phyloP scores from a whole-genome alignment of 2,329 filamentous ascomycete species.

The Stemphylium beticola region DNA sequence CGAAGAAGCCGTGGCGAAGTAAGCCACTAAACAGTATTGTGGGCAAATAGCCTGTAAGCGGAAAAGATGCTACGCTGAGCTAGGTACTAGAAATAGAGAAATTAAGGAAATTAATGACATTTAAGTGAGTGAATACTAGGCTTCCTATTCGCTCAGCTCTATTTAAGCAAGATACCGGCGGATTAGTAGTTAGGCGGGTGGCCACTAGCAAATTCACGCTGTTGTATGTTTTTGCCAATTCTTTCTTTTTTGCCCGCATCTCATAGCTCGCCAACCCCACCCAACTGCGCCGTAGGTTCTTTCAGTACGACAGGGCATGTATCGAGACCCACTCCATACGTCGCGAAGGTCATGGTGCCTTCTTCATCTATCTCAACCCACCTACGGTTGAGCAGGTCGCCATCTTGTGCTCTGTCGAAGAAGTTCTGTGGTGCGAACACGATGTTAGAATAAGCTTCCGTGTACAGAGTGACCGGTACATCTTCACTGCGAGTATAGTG shows the following conservation, averaged over 20 bases:
- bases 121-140: too few species aligned
- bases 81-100: too few species aligned
- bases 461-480: slow-evolving; percentile 3
- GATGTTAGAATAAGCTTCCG: slow-evolving; percentile 4
- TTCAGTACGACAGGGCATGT: slow-evolving; percentile 8
- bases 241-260: too few species aligned
- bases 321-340: slow-evolving; percentile 15
- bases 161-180: too few species aligned
- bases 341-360: slow-evolving; percentile 8
- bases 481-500: slow-evolving; percentile 25
- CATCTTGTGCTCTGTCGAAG: slow-evolving; percentile 5
- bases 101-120: too few species aligned
- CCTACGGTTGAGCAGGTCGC: slow-evolving; percentile 18
- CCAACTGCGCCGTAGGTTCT: slow-evolving; percentile 12
- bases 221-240: neutral
- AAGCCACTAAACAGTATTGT: too few species aligned
- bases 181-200: too few species aligned
- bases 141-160: too few species aligned
- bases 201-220: neutral
- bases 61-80: too few species aligned
- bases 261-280: too few species aligned
- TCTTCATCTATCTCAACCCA: slow-evolving; percentile 13
- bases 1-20: too few species aligned
- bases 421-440: slow-evolving; percentile 9
- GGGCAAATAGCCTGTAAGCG: too few species aligned